Evolutionary conservation across 257 asterid genomes (phyloP).

Genomic region (Solanum lignicaule): DNA sequence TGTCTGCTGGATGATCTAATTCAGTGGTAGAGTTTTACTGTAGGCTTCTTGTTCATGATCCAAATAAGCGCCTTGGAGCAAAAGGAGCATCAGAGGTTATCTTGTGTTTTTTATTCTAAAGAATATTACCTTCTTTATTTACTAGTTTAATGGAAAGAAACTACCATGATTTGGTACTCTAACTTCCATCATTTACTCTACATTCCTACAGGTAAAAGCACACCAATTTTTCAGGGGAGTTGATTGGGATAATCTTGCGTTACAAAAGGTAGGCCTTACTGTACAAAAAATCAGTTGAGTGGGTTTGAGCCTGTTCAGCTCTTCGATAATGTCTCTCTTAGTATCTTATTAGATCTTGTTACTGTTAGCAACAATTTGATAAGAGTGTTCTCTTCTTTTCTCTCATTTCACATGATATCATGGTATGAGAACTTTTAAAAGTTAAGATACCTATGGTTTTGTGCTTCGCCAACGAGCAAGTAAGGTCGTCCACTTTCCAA

Average conservation of each 20-base stretch:
- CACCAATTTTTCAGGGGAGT: constrained; percentile 83
- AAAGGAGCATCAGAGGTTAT: constrained; percentile 84
- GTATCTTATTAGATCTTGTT: not conserved
- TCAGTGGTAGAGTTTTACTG: not conserved
- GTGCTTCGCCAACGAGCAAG: not conserved
- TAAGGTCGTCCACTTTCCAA: not conserved
- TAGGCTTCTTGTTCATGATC: constrained; percentile 80
- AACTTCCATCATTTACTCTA: constrained; percentile 4
- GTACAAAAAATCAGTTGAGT: not conserved
- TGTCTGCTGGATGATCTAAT: not conserved
- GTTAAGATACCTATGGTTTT: not conserved
- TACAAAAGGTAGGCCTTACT: constrained; percentile 54
- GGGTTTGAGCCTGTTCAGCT: not conserved
- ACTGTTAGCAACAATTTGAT: not conserved
- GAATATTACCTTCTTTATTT: not conserved
- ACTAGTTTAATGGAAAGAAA: not conserved
- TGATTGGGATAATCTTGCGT: constrained; percentile 87
- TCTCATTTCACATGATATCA: not conserved
- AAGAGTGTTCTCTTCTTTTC: not conserved
- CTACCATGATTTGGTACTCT: not conserved
- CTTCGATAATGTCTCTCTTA: not conserved
- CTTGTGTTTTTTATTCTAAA: not conserved
- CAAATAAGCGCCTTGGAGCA: constrained; percentile 82
- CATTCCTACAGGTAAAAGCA: constrained; percentile 62
- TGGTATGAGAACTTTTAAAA: not conserved